Conservation (phyloP, 768 basidiomycete genomes). For the Suillus luteus region DNA sequence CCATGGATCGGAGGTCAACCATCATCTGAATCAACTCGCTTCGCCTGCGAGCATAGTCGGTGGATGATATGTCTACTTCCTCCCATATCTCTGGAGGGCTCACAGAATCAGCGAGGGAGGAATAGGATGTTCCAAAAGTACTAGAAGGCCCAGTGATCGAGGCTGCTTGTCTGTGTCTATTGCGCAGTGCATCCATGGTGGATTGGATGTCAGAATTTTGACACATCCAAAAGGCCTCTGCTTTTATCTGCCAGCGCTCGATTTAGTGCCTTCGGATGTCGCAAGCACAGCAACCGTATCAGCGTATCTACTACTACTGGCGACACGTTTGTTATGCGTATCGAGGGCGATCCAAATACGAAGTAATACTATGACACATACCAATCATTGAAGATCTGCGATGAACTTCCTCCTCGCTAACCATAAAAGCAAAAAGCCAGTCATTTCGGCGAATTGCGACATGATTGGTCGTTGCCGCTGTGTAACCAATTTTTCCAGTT, state of each 20-base stretch:
- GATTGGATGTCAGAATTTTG: background rate
- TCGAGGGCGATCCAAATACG: background rate
- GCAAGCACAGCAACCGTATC: background rate
- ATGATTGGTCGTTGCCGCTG: too few relatives aligned
- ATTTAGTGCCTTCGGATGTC: background rate
- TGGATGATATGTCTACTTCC: constrained; percentile 28
- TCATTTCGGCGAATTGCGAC: too few relatives aligned
- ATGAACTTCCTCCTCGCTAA: background rate
- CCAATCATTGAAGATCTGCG: background rate
- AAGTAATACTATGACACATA: background rate
- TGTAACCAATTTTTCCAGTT: too few relatives aligned
- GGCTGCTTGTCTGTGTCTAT: background rate
- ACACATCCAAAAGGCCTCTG: background rate
- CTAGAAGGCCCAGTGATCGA: background rate
- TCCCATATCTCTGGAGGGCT: constrained; percentile 15
- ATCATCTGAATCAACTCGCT: constrained; percentile 42
- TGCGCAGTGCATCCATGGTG: background rate
- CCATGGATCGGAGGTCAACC: constrained; percentile 41
- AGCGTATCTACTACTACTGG: background rate
- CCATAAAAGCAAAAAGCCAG: too few relatives aligned
- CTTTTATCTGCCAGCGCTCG: background rate
- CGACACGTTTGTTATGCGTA: background rate
- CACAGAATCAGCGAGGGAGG: background rate
- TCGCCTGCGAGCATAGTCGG: constrained; percentile 43
- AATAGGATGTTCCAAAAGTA: background rate